phyloP scores from a whole-genome alignment of 1,139 yeast species.

The Pichia sp. region DNA sequence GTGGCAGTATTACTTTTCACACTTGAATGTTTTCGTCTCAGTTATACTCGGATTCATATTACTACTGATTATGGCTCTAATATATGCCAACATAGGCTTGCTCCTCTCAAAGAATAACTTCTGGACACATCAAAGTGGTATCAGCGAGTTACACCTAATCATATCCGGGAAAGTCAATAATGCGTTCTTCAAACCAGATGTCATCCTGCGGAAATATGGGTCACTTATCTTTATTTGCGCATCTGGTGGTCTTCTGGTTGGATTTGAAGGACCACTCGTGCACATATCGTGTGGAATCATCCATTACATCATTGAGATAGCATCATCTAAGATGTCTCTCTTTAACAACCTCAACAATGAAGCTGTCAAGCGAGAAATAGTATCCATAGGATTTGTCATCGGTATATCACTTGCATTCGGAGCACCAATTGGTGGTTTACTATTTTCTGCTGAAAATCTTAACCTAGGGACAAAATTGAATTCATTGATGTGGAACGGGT shows the following conservation, averaged over 20 bases:
- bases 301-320: slow-evolving; percentile 31
- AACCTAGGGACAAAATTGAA: slow-evolving; percentile 58
- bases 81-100: slow-evolving; percentile 23
- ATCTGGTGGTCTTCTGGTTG: slow-evolving; percentile 75
- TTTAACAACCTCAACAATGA: slow-evolving; percentile 45
- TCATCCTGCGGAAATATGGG: slow-evolving; percentile 42
- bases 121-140: slow-evolving; percentile 55
- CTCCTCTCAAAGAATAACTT: slow-evolving; percentile 33
- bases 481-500: slow-evolving; percentile 72
- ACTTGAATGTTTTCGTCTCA: background rate
- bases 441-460: slow-evolving; percentile 73
- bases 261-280: slow-evolving; percentile 91
- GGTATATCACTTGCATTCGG: slow-evolving; percentile 94
- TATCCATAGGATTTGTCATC: slow-evolving; percentile 85
- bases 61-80: slow-evolving; percentile 27
- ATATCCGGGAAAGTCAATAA: slow-evolving; percentile 52
- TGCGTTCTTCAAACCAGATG: slow-evolving; percentile 39
- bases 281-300: slow-evolving; percentile 76
- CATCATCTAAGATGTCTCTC: slow-evolving; percentile 10
- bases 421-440: slow-evolving; percentile 91
- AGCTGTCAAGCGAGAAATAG: slow-evolving; percentile 52
- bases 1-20: slow-evolving; percentile 17
- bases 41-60: slow-evolving; percentile 21
- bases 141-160: slow-evolving; percentile 59
- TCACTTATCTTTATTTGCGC: slow-evolving; percentile 64